Conservation (phyloP, 768 basidiomycete species). For the Pisolithus orientalis region DNA sequence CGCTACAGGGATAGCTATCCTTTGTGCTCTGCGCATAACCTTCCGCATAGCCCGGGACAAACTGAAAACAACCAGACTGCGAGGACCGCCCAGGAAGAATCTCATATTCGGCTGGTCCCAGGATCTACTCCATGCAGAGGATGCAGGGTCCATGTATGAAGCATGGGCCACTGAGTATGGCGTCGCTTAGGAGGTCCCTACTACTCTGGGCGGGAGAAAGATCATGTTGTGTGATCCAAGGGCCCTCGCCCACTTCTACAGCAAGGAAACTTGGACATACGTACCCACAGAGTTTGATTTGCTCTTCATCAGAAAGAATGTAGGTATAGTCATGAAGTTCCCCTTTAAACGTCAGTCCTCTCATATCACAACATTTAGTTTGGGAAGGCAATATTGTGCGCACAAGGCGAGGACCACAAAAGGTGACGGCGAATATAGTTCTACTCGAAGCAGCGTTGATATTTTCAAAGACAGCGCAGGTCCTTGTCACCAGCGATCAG, state of each 20-base stretch:
- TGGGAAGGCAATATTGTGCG: slow-evolving; percentile 34
- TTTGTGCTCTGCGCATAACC: slow-evolving; percentile 6
- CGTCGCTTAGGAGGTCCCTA: slow-evolving; percentile 36
- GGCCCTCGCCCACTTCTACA: slow-evolving; percentile 45
- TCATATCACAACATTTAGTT: slow-evolving; percentile 10
- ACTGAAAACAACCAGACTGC: slow-evolving; percentile 15
- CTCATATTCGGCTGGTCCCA: slow-evolving; percentile 14
- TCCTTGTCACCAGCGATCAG: slow-evolving; percentile 22
- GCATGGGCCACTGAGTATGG: slow-evolving; percentile 46
- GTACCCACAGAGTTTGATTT: slow-evolving; percentile 14
- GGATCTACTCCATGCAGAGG: background rate
- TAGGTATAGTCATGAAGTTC: slow-evolving; percentile 5
- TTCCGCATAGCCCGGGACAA: background rate
- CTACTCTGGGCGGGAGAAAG: slow-evolving; percentile 26
- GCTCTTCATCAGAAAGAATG: slow-evolving; percentile 18
- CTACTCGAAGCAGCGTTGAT: background rate
- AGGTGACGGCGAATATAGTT: slow-evolving; percentile 21
- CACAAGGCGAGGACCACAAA: slow-evolving; percentile 39
- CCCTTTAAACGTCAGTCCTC: background rate
- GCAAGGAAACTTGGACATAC: slow-evolving; percentile 40
- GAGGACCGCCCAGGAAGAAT: slow-evolving; percentile 14
- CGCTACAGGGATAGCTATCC: background rate
- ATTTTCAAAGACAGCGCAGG: slow-evolving; percentile 18
- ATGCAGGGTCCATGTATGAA: slow-evolving; percentile 34
- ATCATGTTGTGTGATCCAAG: slow-evolving; percentile 42